Percentiles rank a stretch among this genome's conserved stretches.
These are phyloP conservation scores for Mediolabrus comicus DNA, from an alignment of 108 stramenopile species.

Conservation along the genomic window DNA sequence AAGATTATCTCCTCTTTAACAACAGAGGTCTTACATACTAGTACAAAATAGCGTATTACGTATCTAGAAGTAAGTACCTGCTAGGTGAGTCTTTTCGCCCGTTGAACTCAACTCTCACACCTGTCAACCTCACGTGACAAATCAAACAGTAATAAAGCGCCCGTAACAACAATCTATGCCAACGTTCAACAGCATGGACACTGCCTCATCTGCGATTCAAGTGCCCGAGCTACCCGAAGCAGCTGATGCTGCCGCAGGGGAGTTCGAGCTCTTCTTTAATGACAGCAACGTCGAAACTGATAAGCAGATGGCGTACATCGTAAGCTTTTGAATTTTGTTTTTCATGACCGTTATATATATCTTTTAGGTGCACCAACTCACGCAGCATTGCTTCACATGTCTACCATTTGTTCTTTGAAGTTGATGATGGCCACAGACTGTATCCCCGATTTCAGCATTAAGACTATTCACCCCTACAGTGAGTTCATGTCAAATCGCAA, in stretches of 20 bases:
- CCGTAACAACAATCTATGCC: neutral
- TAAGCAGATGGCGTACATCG: neutral
- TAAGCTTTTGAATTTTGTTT: neutral
- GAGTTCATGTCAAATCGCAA: neutral
- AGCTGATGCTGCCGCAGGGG: neutral
- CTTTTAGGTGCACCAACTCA: neutral
- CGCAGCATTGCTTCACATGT: neutral
- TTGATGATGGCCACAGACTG: constrained; percentile 1
- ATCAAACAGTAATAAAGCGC: neutral
- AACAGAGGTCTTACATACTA: too few species aligned
- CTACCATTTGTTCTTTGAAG: constrained; percentile 1
- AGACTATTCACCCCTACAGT: neutral
- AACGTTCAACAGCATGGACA: neutral
- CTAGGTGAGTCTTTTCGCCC: too few species aligned
- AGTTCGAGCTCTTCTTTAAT: neutral
- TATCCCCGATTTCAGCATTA: neutral
- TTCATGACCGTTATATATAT: neutral
- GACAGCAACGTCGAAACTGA: neutral
- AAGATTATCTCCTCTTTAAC: too few species aligned
- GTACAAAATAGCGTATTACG: too few species aligned
- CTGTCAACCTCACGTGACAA: neutral
- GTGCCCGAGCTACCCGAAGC: neutral
- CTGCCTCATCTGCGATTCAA: neutral
- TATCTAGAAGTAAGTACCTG: too few species aligned
- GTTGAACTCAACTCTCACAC: too few species aligned